Evolutionary conservation across 495 filamentous ascomycete species (phyloP).

Genomic region (Penicillium nucicola): DNA sequence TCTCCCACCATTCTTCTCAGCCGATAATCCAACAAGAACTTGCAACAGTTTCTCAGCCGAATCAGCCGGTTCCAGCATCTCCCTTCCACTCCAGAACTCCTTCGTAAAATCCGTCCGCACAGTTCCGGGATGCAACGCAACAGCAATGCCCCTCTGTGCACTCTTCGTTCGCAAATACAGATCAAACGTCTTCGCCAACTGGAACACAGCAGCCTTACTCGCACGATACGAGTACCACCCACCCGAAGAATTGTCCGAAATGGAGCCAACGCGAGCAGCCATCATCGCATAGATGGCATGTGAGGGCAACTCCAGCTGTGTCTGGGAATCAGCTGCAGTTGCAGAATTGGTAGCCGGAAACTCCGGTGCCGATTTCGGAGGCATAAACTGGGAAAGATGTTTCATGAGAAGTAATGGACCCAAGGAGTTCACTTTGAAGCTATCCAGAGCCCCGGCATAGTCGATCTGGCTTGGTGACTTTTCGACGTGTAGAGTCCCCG

Average conservation of each 20-base stretch:
- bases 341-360: conserved; percentile 6
- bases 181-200: conserved; percentile 69
- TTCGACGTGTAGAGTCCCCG: conserved; percentile 73
- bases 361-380: conserved; percentile 40
- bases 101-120: conserved; percentile 71
- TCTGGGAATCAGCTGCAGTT: background rate
- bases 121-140: conserved; percentile 80
- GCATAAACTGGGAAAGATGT: conserved; percentile 65
- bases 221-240: conserved; percentile 78
- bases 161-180: conserved; percentile 54
- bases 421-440: conserved; percentile 66
- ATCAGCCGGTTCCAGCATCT: conserved; percentile 58
- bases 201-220: conserved; percentile 69
- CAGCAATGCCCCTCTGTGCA: conserved; percentile 57
- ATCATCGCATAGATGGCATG: conserved; percentile 66
- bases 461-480: conserved; percentile 65
- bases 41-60: conserved; percentile 58
- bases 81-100: conserved; percentile 65
- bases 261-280: conserved; percentile 74
- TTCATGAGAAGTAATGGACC: conserved; percentile 75
- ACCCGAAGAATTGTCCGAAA: conserved; percentile 64
- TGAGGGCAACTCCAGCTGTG: conserved; percentile 19
- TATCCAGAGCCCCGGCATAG: conserved; percentile 52
- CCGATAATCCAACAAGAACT: conserved; percentile 42
- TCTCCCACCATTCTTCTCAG: conserved; percentile 44